Conservation (phyloP, 768 basidiomycete genomes). For the Tulasnella calospora region DNA sequence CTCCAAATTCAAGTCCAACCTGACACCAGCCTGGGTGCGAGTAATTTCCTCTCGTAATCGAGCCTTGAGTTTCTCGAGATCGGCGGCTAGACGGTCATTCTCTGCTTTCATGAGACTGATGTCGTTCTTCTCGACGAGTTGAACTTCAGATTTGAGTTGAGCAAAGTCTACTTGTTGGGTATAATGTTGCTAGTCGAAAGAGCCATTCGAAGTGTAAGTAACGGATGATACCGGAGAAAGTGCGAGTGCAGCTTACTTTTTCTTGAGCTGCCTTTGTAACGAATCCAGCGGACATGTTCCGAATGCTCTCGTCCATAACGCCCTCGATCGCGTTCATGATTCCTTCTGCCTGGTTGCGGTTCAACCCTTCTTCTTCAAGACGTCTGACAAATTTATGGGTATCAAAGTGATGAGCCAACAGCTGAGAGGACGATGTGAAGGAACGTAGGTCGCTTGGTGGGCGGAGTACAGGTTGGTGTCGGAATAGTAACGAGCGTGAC, state of each 20-base stretch:
- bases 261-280: slow-evolving; percentile 95
- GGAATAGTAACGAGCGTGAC: background rate
- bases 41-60: slow-evolving; percentile 86
- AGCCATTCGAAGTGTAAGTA: background rate
- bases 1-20: slow-evolving; percentile 92
- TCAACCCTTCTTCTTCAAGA: slow-evolving; percentile 82
- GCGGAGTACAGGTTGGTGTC: background rate
- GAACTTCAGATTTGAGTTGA: slow-evolving; percentile 91
- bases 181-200: slow-evolving; percentile 64
- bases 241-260: slow-evolving; percentile 54
- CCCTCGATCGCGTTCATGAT: slow-evolving; percentile 96
- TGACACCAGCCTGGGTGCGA: slow-evolving; percentile 85
- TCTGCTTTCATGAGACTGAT: slow-evolving; percentile 91
- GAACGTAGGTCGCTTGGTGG: background rate
- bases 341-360: slow-evolving; percentile 88
- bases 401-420: slow-evolving; percentile 62
- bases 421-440: background rate
- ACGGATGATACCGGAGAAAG: background rate
- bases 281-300: slow-evolving; percentile 94
- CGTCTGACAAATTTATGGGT: slow-evolving; percentile 93
- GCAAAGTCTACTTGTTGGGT: slow-evolving; percentile 97
- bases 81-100: slow-evolving; percentile 85
- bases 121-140: slow-evolving; percentile 96
- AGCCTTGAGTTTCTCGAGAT: slow-evolving; percentile 93
- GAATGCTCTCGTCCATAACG: slow-evolving; percentile 94